Conservation (phyloP, 306 rosid genomes). For the Gillenia trifoliata region DNA sequence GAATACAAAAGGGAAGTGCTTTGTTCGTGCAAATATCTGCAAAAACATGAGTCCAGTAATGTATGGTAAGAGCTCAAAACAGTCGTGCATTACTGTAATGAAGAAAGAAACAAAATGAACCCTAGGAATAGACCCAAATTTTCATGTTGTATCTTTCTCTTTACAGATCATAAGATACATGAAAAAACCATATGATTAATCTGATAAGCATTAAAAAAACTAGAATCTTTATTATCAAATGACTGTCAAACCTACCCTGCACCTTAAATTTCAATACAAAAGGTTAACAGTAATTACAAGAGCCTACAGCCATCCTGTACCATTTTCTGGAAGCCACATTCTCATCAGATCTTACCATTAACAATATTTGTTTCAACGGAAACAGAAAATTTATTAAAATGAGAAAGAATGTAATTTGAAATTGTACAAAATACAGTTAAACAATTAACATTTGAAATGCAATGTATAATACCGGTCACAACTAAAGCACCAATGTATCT, state of each 20-base stretch:
- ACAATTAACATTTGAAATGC: not conserved
- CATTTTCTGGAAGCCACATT: not conserved
- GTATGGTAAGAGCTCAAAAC: conserved; percentile 10
- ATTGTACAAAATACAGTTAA: not conserved
- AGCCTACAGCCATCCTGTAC: not conserved
- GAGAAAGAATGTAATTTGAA: too few species aligned
- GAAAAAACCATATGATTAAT: not conserved
- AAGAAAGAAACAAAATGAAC: not conserved
- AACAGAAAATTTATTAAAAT: too few species aligned
- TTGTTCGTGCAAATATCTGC: conserved; percentile 69
- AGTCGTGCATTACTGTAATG: not conserved
- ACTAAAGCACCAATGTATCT: too few species aligned
- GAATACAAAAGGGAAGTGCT: conserved; percentile 51
- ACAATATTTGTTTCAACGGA: too few species aligned
- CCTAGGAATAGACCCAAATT: not conserved
- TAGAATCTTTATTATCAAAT: not conserved
- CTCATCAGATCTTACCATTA: not conserved
- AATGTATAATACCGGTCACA: too few species aligned
- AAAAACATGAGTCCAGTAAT: conserved; percentile 20
- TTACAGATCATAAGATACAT: not conserved
- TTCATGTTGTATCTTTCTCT: not conserved
- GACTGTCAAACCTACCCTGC: not conserved
- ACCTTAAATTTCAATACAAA: not conserved
- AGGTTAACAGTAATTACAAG: not conserved
- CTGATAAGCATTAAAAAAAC: not conserved